These are phyloP conservation scores for Cenchrus purpureus DNA, from an alignment of 176 grass and related monocot genomes.

Conservation along the genomic window DNA sequence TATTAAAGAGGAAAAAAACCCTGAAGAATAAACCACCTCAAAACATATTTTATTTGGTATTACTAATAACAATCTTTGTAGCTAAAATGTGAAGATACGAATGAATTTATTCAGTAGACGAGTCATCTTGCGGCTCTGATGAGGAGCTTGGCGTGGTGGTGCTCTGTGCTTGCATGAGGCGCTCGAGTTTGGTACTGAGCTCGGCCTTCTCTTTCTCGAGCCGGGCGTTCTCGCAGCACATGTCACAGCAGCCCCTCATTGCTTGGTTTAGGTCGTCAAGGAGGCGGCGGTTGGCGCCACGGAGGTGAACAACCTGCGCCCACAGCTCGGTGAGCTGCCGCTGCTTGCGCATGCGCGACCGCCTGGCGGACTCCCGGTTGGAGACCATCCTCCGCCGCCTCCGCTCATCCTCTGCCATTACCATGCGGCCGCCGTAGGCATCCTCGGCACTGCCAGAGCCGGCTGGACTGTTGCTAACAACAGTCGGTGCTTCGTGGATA, in stretches of 20 bases:
- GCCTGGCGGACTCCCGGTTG: slow-evolving; percentile 88
- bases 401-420: slow-evolving; percentile 59
- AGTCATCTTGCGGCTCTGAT: slow-evolving; percentile 24
- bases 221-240: slow-evolving; percentile 55
- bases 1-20: not conserved
- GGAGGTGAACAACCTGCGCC: slow-evolving; percentile 67
- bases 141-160: slow-evolving; percentile 17
- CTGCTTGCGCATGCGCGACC: slow-evolving; percentile 96
- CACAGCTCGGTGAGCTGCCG: slow-evolving; percentile 77
- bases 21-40: slow-evolving; percentile 3
- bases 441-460: slow-evolving; percentile 45
- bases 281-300: slow-evolving; percentile 64
- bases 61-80: slow-evolving; percentile 40
- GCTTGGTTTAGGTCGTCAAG: slow-evolving; percentile 70
- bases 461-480: slow-evolving; percentile 33
- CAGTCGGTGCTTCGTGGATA: slow-evolving; percentile 20
- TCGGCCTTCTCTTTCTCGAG: slow-evolving; percentile 57
- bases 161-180: slow-evolving; percentile 46
- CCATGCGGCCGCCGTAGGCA: slow-evolving; percentile 20
- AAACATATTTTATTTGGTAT: slow-evolving; percentile 52
- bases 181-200: slow-evolving; percentile 62
- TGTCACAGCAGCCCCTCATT: slow-evolving; percentile 54
- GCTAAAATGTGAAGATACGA: slow-evolving; percentile 42
- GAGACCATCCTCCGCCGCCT: slow-evolving; percentile 86
- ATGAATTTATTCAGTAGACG: slow-evolving; percentile 42